These are phyloP conservation scores for Silene uniflora DNA, from an alignment of 148 eudicot species.

Conservation along the genomic window DNA sequence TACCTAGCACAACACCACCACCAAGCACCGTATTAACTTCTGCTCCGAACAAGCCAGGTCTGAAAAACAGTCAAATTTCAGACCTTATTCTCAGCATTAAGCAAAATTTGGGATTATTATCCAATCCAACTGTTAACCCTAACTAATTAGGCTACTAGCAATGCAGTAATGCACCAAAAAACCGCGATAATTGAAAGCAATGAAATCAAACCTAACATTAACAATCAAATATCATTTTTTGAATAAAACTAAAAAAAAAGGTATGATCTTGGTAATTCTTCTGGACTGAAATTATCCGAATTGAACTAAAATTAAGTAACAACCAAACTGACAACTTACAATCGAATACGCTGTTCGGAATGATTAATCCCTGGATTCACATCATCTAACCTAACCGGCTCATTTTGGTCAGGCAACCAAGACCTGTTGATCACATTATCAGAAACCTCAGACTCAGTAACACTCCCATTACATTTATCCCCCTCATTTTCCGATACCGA, in stretches of 20 bases:
- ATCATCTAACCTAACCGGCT: slow-evolving; percentile 65
- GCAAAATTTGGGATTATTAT: background rate
- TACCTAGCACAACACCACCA: slow-evolving; percentile 96
- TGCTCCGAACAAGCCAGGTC: slow-evolving; percentile 66
- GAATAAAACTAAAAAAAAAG: too few species aligned
- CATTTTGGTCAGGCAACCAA: slow-evolving; percentile 54
- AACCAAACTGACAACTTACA: slow-evolving; percentile 47
- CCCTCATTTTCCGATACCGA: slow-evolving; percentile 23
- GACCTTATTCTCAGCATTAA: background rate
- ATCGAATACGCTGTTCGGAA: slow-evolving; percentile 59
- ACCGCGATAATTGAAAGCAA: too few species aligned
- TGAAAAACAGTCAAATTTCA: slow-evolving; percentile 26
- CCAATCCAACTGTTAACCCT: too few species aligned
- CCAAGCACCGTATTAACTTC: slow-evolving; percentile 94
- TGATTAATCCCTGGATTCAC: slow-evolving; percentile 56
- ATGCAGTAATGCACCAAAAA: too few species aligned
- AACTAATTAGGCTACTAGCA: too few species aligned
- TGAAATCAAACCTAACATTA: background rate
- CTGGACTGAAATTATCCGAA: too few species aligned
- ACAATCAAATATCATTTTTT: background rate
- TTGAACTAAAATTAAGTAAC: too few species aligned
- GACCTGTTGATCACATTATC: slow-evolving; percentile 50
- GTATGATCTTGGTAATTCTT: too few species aligned
- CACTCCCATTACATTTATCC: too few species aligned
- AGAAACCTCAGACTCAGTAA: slow-evolving; percentile 31